A percentile compares a stretch with the other conserved stretches of the same genome.
phyloP scores from a whole-genome alignment of 2,329 filamentous ascomycete genomes.

The Sporothrix sp. region DNA sequence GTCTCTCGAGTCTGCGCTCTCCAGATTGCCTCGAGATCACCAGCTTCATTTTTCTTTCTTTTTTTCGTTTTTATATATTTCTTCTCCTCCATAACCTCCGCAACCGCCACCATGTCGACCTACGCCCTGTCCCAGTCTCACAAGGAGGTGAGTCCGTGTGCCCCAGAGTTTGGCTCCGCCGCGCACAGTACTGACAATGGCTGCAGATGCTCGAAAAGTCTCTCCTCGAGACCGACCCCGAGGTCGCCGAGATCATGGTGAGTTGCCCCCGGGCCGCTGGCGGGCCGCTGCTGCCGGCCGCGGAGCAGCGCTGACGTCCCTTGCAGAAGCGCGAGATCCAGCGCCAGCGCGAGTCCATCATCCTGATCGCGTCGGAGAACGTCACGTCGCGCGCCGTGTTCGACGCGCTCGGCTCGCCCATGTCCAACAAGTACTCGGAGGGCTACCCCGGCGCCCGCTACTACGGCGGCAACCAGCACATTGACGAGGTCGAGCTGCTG shows the following conservation, averaged over 20 bases:
- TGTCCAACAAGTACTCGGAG: slow-evolving; percentile 99
- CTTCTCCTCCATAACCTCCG: background rate
- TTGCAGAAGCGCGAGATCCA: slow-evolving; percentile 78
- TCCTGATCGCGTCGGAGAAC: slow-evolving; percentile 98
- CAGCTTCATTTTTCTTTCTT: background rate
- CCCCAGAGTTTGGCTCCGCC: too few species aligned
- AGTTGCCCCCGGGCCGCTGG: slow-evolving; percentile 22
- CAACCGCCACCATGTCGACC: slow-evolving; percentile 21
- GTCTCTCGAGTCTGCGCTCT: background rate
- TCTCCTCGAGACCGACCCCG: slow-evolving; percentile 80
- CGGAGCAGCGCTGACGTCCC: slow-evolving; percentile 6
- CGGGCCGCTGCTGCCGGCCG: background rate
- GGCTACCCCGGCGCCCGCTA: slow-evolving; percentile 96
- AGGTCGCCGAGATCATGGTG: slow-evolving; percentile 97
- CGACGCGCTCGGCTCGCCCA: slow-evolving; percentile 87
- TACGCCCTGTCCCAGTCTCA: slow-evolving; percentile 18
- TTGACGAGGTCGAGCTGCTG: slow-evolving; percentile 88
- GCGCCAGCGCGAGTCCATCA: slow-evolving; percentile 96
- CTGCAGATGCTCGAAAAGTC: slow-evolving; percentile 87
- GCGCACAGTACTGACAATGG: slow-evolving; percentile 21
- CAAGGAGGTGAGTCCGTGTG: slow-evolving; percentile 17
- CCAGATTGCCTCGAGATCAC: background rate
- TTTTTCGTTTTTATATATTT: background rate
- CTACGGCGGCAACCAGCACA: slow-evolving; percentile 98
- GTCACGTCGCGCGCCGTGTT: slow-evolving; percentile 97